phyloP scores from a whole-genome alignment of 2,329 filamentous ascomycete genomes.

The Leptographium radiaticola region DNA sequence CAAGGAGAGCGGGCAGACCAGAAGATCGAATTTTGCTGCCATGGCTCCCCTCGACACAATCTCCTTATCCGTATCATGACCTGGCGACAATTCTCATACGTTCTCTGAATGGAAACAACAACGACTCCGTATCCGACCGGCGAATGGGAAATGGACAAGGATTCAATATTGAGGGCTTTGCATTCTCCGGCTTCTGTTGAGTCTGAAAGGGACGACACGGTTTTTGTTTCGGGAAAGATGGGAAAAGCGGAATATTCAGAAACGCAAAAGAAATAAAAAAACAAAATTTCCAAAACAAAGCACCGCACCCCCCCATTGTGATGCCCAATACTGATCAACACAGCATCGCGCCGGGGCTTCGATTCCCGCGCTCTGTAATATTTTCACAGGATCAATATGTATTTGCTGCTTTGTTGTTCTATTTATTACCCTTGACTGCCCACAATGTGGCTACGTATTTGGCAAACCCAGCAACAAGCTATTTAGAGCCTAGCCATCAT shows the following conservation, averaged over 20 bases:
- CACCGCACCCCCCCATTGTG: not conserved
- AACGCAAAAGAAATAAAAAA: conserved; percentile 1
- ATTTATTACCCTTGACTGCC: no score
- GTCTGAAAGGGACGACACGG: not conserved
- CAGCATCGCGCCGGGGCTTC: not conserved
- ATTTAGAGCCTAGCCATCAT: no score
- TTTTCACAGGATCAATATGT: no score
- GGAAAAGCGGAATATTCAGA: not conserved
- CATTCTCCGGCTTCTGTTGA: not conserved
- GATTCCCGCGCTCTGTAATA: no score
- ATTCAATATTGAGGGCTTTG: not conserved
- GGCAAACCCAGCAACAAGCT: no score
- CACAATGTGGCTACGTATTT: no score
- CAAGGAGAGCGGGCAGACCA: not conserved
- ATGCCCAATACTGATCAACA: no score
- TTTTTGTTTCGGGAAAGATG: conserved; percentile 1
- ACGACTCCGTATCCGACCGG: not conserved
- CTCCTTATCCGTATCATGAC: not conserved
- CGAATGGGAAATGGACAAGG: not conserved
- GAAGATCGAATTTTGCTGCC: not conserved
- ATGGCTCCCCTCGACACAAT: not conserved
- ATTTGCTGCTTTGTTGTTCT: no score
- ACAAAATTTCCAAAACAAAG: not conserved
- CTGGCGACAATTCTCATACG: not conserved
- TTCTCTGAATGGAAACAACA: not conserved